A percentile compares a stretch with the other conserved stretches of the same genome.
phyloP scores from a whole-genome alignment of 768 basidiomycete species.

The Brasilioporus rufonigricans region DNA sequence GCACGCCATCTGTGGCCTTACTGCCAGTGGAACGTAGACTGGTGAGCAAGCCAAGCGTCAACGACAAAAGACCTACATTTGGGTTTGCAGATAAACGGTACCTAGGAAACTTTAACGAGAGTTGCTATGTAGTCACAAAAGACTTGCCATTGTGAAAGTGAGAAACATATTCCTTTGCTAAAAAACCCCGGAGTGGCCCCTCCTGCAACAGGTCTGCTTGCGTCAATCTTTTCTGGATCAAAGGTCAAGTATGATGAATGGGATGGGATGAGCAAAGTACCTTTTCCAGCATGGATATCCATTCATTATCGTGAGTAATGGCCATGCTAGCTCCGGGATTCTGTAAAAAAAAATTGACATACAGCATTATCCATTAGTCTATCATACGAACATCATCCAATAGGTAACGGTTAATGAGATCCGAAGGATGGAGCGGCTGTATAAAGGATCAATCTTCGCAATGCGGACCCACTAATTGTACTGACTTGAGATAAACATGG shows the following conservation, averaged over 20 bases:
- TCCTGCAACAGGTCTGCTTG: not conserved
- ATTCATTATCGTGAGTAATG: conserved; percentile 8
- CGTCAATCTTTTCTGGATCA: not conserved
- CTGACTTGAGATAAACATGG: conserved; percentile 4
- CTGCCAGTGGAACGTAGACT: not conserved
- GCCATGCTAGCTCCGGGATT: not conserved
- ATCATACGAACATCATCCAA: not conserved
- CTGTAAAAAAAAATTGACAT: not conserved
- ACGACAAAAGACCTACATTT: not conserved
- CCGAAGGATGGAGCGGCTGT: conserved; percentile 10
- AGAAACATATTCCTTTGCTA: not conserved
- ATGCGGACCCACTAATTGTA: not conserved
- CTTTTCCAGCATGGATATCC: conserved; percentile 2
- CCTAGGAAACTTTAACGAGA: not conserved
- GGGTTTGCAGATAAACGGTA: not conserved
- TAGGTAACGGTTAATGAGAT: too few relatives aligned
- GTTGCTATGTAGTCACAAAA: not conserved
- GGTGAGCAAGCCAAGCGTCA: not conserved
- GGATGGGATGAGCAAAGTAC: not conserved
- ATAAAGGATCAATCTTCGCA: not conserved
- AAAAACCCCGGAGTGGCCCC: not conserved
- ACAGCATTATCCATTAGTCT: not conserved
- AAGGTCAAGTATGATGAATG: not conserved
- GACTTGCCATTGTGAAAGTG: not conserved
- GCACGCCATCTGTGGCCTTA: too few relatives aligned